Percentiles rank a stretch among this genome's conserved stretches.
Conservation (phyloP, 768 basidiomycete species). For the Boletus edulis region DNA sequence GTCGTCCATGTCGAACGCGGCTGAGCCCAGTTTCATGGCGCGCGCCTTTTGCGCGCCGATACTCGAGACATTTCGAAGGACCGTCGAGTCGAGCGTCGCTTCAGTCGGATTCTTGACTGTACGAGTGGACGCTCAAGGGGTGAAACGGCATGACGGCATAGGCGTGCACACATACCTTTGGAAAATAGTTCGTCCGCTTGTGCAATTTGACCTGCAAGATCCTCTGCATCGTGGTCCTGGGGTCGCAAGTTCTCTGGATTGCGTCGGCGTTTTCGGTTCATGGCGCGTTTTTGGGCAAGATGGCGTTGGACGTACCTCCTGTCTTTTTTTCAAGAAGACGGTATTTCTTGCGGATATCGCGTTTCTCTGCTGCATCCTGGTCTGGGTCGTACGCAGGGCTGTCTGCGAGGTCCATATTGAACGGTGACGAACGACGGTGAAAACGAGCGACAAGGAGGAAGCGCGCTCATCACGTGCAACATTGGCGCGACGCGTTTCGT, state of each 20-base stretch:
- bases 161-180: conserved; percentile 51
- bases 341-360: conserved; percentile 70
- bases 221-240: conserved; percentile 54
- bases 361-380: conserved; percentile 79
- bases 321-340: conserved; percentile 61
- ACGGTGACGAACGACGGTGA: too few species aligned
- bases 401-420: conserved; percentile 16
- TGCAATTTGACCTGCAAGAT: conserved; percentile 54
- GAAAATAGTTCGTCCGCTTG: conserved; percentile 60
- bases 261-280: background rate
- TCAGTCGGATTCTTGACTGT: conserved; percentile 80
- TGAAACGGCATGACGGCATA: background rate
- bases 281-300: background rate
- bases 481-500: conserved; percentile 18
- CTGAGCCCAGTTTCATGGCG: conserved; percentile 82
- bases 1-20: conserved; percentile 90
- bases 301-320: conserved; percentile 48
- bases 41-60: conserved; percentile 87
- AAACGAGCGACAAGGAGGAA: background rate
- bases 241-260: conserved; percentile 45
- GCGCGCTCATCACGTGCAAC: conserved; percentile 14
- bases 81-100: conserved; percentile 84
- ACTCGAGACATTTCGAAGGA: conserved; percentile 74
- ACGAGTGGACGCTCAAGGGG: background rate
- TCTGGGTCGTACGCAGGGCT: conserved; percentile 71